Base-by-base conservation (phyloP, 164 flowering plant genomes). In the Buxus sempervirens region DNA sequence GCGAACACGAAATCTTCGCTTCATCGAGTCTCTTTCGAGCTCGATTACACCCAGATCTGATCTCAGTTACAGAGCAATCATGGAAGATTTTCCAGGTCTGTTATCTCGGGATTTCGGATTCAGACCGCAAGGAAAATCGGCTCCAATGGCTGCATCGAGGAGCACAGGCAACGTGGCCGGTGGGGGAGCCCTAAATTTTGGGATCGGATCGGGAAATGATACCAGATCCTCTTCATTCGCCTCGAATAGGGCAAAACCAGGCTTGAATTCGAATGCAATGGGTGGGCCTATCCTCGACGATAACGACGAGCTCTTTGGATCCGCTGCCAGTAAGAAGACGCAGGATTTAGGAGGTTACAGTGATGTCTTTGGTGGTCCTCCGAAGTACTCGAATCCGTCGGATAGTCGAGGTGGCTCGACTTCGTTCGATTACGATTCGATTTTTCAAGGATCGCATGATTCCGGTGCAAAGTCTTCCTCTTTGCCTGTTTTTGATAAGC, bases 1-100 rank as follows among this genome's bases (percentile, higher is more conserved):
- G 53, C 26, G 59, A 58, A 48, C 59, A 49, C 62, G 54, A 28
- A 45, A 51, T 26, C 16, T 32, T n/a, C 2, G 15, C 5, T 48
- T 38, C 25, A n/a, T n/a, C 16, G 25, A 8, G 9, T 63, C 32
- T 22, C 21, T 48, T 48, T 26, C 36, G 0, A 41, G 0, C 62
- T 55, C 70, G 23, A 57, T 24, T 41, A 25, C 62, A 62, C 54
- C 20, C 24, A 32, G 65, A 57, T 66, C 70, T 66, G 45, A 38
- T 22, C n/a, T 1, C 20, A 21, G 25, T 9, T 28, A 16, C n/a
- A 41, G 53, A 42, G 26, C 7, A 20, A 58, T 4, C 21, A 81
- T 88, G 93, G 88, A 87, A 27, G 93, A 90, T 16, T 84, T 88
- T 63, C 82, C 82, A 0, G 87, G 88, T 45, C 53, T 84, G 19